These are phyloP conservation scores for Umbelopsis vinacea DNA, from an alignment of 192 early-diverging fungal genomes.

Conservation along the genomic window DNA sequence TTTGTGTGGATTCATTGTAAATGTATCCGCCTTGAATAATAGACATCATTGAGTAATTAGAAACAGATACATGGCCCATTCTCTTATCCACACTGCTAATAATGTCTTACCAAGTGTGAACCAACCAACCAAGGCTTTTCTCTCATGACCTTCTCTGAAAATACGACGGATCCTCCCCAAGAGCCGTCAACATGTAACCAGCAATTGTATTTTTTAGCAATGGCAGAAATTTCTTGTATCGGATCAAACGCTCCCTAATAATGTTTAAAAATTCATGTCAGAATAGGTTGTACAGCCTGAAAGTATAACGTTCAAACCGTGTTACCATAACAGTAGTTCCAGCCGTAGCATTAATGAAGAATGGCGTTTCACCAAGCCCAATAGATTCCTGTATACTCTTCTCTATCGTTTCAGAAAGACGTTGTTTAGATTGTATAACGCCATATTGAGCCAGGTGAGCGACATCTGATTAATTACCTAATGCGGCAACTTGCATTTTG, in stretches of 20 bases:
- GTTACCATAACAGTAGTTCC: constrained; percentile 80
- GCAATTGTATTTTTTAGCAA: constrained; percentile 63
- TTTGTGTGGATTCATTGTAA: constrained; percentile 85
- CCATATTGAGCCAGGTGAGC: neutral
- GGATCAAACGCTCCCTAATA: constrained; percentile 76
- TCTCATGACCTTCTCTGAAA: constrained; percentile 52
- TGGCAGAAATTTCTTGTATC: constrained; percentile 54
- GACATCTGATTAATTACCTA: constrained; percentile 45
- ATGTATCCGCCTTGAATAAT: constrained; percentile 59
- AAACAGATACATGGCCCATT: no score
- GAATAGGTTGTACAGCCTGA: neutral
- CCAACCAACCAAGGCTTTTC: constrained; percentile 52
- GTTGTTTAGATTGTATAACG: neutral
- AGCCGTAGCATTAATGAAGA: constrained; percentile 82
- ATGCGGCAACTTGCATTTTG: constrained; percentile 57
- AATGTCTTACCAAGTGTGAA: constrained; percentile 44
- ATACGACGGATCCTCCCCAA: constrained; percentile 74
- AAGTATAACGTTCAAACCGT: neutral
- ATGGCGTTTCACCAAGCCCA: constrained; percentile 60
- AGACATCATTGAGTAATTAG: neutral
- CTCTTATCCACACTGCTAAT: no score
- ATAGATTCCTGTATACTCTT: constrained; percentile 43
- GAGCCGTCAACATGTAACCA: constrained; percentile 84
- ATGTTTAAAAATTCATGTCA: neutral
- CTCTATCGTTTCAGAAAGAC: neutral